Conservation (phyloP, 2,329 filamentous ascomycete species). For the Claviceps capensis region DNA sequence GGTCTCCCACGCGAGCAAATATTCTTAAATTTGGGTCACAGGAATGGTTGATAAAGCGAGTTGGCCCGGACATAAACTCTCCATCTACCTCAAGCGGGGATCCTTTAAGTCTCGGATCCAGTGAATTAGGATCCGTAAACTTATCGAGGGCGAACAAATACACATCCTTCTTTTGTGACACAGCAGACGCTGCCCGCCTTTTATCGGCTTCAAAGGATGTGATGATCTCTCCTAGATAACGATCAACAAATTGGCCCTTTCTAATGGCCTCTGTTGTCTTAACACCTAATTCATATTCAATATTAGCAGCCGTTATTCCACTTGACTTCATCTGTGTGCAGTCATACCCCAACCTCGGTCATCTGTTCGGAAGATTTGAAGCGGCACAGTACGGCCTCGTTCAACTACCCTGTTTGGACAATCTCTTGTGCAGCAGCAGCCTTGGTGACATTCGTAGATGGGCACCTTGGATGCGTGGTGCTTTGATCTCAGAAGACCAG, state of each 20-base stretch:
- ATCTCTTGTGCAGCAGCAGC: constrained; percentile 47
- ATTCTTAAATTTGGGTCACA: constrained; percentile 69
- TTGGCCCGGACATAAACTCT: constrained; percentile 64
- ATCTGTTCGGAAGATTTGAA: constrained; percentile 64
- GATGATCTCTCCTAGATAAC: constrained; percentile 62
- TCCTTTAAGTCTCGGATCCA: constrained; percentile 41
- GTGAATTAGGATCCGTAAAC: constrained; percentile 46
- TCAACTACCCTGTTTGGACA: constrained; percentile 71
- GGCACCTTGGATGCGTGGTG: constrained; percentile 41
- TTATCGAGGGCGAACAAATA: constrained; percentile 78
- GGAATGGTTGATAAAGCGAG: constrained; percentile 72
- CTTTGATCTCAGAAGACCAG: constrained; percentile 37
- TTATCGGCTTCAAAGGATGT: constrained; percentile 48
- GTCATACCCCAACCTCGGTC: constrained; percentile 61
- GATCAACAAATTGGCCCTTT: constrained; percentile 66
- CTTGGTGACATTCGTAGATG: constrained; percentile 70
- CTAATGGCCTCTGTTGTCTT: constrained; percentile 49
- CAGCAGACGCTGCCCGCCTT: constrained; percentile 42
- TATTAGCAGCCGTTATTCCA: not conserved
- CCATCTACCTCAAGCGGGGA: constrained; percentile 52
- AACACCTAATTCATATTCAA: constrained; percentile 34
- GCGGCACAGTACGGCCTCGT: constrained; percentile 52
- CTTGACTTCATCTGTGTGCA: not conserved
- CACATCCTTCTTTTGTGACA: constrained; percentile 53
- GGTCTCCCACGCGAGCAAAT: constrained; percentile 66